phyloP scores from a whole-genome alignment of 805 yeast species.

The Candida maesae region DNA sequence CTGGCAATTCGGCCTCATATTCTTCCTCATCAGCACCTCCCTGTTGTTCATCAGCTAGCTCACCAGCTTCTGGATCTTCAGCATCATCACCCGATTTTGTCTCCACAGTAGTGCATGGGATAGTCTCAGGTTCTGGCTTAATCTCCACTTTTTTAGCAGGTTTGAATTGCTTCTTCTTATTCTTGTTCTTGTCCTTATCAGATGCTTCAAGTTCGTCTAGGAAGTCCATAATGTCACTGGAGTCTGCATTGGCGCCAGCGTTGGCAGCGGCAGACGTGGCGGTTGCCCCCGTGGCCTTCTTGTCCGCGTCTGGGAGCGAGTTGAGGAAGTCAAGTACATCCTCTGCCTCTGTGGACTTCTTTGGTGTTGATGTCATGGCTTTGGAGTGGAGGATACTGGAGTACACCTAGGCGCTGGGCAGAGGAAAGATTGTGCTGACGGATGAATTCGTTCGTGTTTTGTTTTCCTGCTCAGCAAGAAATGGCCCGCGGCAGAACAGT shows the following conservation, averaged over 20 bases:
- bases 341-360: conserved; percentile 51
- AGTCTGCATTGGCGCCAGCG: conserved; percentile 29
- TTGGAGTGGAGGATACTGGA: not conserved
- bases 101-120: conserved; percentile 11
- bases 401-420: no score
- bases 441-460: not conserved
- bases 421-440: no score
- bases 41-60: not conserved
- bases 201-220: conserved; percentile 60
- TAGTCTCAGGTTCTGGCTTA: not conserved
- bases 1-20: conserved; percentile 33
- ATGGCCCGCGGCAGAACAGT: no score
- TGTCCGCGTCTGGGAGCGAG: conserved; percentile 58
- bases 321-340: conserved; percentile 79
- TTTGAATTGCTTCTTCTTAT: conserved; percentile 11
- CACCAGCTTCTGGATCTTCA: conserved; percentile 14
- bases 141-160: conserved; percentile 1
- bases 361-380: conserved; percentile 22
- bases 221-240: conserved; percentile 39
- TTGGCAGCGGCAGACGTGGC: conserved; percentile 28
- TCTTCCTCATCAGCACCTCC: conserved; percentile 3
- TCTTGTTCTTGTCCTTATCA: conserved; percentile 21
- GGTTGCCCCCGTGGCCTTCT: conserved; percentile 16
- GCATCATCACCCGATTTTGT: conserved; percentile 17
- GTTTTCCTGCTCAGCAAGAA: no score